A percentile compares a stretch with the other conserved stretches of the same genome.
phyloP scores from a whole-genome alignment of 2,329 filamentous ascomycete species.

The Coniella lustricola region DNA sequence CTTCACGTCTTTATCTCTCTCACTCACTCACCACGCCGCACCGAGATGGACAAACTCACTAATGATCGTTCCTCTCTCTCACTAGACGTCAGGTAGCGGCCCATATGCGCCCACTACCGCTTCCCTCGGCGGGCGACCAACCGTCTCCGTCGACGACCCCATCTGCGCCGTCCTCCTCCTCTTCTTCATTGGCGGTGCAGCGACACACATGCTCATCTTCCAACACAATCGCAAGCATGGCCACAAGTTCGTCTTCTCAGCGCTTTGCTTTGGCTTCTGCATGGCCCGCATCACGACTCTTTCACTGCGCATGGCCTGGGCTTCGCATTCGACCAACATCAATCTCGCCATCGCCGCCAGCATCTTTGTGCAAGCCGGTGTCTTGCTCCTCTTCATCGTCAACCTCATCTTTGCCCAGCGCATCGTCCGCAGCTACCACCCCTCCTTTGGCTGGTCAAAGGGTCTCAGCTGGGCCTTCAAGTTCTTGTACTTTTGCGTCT shows the following conservation, averaged over 20 bases:
- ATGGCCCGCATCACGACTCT: constrained; percentile 47
- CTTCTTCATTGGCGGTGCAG: constrained; percentile 48
- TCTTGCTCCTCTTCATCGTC: constrained; percentile 67
- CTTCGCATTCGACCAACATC: constrained; percentile 31
- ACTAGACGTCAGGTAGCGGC: constrained; percentile 20
- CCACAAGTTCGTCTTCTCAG: constrained; percentile 55
- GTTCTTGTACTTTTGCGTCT: constrained; percentile 50
- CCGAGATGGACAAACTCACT: too few species aligned
- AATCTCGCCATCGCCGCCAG: constrained; percentile 50
- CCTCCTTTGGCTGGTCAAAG: constrained; percentile 61
- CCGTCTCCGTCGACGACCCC: constrained; percentile 52
- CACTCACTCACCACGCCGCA: too few species aligned
- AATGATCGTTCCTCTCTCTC: neutral
- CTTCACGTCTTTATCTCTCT: too few species aligned
- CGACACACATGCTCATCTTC: constrained; percentile 52
- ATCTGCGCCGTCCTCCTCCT: constrained; percentile 56
- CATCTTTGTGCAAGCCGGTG: constrained; percentile 67
- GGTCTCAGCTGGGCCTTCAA: constrained; percentile 46
- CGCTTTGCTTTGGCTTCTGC: constrained; percentile 51
- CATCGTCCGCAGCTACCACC: constrained; percentile 66
- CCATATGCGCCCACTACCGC: constrained; percentile 40
- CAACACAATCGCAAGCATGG: constrained; percentile 41
- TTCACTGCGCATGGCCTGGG: constrained; percentile 46
- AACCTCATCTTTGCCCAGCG: constrained; percentile 74
- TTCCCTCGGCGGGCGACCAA: constrained; percentile 51